Evolutionary conservation across 2,329 filamentous ascomycete genomes (phyloP).

Genomic region (Fusarium sp.): DNA sequence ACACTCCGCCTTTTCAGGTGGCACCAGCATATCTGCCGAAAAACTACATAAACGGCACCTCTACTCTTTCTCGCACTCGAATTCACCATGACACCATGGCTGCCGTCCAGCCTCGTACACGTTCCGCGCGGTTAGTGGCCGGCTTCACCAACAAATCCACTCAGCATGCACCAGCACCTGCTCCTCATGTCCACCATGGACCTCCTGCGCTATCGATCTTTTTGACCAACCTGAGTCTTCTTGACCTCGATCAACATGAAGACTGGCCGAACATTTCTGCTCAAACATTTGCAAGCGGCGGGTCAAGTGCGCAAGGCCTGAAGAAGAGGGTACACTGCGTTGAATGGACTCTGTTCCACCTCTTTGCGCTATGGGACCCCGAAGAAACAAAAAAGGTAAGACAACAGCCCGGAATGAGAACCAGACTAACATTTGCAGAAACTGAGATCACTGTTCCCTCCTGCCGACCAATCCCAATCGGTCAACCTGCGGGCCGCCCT

Average conservation of each 20-base stretch:
- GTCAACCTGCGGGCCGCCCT: conserved; percentile 88
- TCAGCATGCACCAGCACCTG: conserved; percentile 11
- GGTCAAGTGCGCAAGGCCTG: conserved; percentile 75
- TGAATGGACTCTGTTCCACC: conserved; percentile 91
- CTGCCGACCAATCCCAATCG: conserved; percentile 89
- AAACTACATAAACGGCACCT: conserved; percentile 18
- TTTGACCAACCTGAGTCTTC: conserved; percentile 83
- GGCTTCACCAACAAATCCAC: conserved; percentile 38
- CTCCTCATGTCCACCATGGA: conserved; percentile 25
- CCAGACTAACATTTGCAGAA: conserved; percentile 66
- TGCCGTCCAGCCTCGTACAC: conserved; percentile 42
- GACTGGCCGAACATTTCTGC: conserved; percentile 85
- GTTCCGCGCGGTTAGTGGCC: conserved; percentile 44
- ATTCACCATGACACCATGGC: conserved; percentile 40
- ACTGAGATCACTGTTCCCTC: conserved; percentile 89
- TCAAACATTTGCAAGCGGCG: conserved; percentile 73
- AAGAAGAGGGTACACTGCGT: conserved; percentile 84
- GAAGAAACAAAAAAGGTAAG: conserved; percentile 78
- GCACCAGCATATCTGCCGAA: conserved; percentile 17
- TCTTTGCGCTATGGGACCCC: conserved; percentile 86
- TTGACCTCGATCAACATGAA: conserved; percentile 78
- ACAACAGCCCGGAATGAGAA: not conserved
- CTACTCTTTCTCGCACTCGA: not conserved
- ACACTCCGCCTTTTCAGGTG: conserved; percentile 36
- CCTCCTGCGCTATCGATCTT: conserved; percentile 61